phyloP scores from a whole-genome alignment of 2,329 filamentous ascomycete species.

The Emmonsiellopsis sp. region DNA sequence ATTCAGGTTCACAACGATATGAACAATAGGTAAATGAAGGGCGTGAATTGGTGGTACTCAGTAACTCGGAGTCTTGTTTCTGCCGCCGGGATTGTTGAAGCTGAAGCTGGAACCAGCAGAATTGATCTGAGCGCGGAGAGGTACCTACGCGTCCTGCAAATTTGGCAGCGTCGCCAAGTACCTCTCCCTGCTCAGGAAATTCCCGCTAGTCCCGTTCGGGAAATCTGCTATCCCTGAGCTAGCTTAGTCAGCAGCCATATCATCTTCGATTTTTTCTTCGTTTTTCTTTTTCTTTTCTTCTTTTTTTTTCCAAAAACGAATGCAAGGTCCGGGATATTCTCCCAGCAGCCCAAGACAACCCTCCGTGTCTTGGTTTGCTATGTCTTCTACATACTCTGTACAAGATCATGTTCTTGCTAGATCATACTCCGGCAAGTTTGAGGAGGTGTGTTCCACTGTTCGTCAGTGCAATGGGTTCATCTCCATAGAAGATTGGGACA shows the following conservation, averaged over 20 bases:
- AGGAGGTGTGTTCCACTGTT: conserved; percentile 32
- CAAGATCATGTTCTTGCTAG: conserved; percentile 26
- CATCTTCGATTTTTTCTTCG: not conserved
- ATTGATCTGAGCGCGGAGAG: not conserved
- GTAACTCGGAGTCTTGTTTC: not conserved
- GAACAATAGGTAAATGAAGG: no score
- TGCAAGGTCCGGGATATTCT: not conserved
- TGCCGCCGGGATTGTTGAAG: not conserved
- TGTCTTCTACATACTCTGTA: not conserved
- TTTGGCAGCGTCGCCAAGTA: not conserved
- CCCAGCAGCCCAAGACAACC: conserved; percentile 6
- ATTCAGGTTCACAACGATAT: no score
- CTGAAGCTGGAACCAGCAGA: not conserved
- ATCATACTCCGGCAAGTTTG: conserved; percentile 36
- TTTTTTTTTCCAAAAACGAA: not conserved
- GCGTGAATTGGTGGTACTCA: not conserved
- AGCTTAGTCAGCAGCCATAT: not conserved
- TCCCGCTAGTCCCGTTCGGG: not conserved
- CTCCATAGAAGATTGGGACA: conserved; percentile 31
- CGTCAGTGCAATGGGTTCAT: conserved; percentile 27
- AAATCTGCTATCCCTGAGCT: not conserved
- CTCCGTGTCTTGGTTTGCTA: not conserved
- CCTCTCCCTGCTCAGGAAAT: not conserved
- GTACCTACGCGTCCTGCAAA: not conserved
- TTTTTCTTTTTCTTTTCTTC: not conserved